Evolutionary conservation across 2,329 filamentous ascomycete genomes (phyloP).

Genomic region (Ceratocystis variospora): DNA sequence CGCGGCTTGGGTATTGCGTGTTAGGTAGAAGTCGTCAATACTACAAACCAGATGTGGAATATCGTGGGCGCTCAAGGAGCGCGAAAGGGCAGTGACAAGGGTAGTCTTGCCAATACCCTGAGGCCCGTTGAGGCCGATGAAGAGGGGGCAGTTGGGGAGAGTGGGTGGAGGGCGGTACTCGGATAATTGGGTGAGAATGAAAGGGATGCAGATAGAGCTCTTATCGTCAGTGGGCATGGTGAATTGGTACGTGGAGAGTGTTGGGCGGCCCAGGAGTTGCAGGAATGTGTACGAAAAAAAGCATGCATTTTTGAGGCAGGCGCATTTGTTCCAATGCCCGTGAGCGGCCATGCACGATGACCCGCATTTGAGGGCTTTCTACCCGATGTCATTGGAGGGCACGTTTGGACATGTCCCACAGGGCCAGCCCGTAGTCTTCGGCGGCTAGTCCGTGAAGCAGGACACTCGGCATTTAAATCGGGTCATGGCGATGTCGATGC

Average conservation of each 20-base stretch:
- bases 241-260: conserved; percentile 1
- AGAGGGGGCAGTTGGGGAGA: conserved; percentile 47
- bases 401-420: neutral
- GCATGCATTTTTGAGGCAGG: too few species aligned
- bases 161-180: conserved; percentile 4
- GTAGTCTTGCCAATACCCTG: conserved; percentile 92
- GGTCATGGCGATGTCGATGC: neutral
- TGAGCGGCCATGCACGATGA: neutral
- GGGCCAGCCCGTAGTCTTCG: neutral
- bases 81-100: conserved; percentile 54
- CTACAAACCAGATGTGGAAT: conserved; percentile 54
- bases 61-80: conserved; percentile 42
- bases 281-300: too few species aligned
- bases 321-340: too few species aligned
- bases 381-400: neutral
- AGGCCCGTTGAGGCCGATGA: conserved; percentile 79
- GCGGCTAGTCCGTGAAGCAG: neutral
- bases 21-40: conserved; percentile 82
- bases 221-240: conserved; percentile 56
- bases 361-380: neutral
- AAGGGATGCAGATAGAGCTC: conserved; percentile 61
- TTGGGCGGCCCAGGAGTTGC: neutral
- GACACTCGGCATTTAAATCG: neutral
- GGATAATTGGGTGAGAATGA: conserved; percentile 48
- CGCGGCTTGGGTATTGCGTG: conserved; percentile 50